Conservation (phyloP, 345 rosid genomes). For the Geranium rotundifolium region DNA sequence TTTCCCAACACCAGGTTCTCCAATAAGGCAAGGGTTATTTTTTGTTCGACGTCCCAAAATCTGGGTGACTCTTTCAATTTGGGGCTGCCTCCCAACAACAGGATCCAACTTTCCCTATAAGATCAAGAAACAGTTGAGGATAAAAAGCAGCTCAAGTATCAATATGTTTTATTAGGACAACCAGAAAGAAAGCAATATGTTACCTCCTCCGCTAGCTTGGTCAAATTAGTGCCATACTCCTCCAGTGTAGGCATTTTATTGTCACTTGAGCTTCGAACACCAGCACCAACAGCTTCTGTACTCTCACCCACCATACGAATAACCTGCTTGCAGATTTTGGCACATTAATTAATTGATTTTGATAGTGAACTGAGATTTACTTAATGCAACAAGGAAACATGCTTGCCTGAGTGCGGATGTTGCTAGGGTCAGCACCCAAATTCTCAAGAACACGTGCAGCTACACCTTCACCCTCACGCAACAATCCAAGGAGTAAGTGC, state of each 20-base stretch:
- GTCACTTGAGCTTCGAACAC: conserved; percentile 64
- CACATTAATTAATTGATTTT: not conserved
- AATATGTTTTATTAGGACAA: not conserved
- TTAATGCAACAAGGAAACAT: not conserved
- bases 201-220: conserved; percentile 97
- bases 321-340: conserved; percentile 34
- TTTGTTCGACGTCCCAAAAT: conserved; percentile 95
- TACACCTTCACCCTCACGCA: conserved; percentile 99
- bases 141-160: not conserved
- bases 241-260: conserved; percentile 97
- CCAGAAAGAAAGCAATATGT: conserved; percentile 5
- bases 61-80: conserved; percentile 91
- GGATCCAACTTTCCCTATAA: conserved; percentile 93
- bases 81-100: conserved; percentile 95
- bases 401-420: conserved; percentile 88
- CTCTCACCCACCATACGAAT: conserved; percentile 98
- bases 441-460: conserved; percentile 98
- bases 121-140: not conserved
- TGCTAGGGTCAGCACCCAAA: conserved; percentile 82
- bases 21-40: conserved; percentile 96
- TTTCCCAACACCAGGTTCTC: conserved; percentile 99
- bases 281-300: conserved; percentile 68
- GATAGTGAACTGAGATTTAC: not conserved
- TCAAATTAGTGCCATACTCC: conserved; percentile 96
- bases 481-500: conserved; percentile 91